These are phyloP conservation scores for Crithidia acanthocephali DNA, from an alignment of 208 protist species.

Conservation along the genomic window DNA sequence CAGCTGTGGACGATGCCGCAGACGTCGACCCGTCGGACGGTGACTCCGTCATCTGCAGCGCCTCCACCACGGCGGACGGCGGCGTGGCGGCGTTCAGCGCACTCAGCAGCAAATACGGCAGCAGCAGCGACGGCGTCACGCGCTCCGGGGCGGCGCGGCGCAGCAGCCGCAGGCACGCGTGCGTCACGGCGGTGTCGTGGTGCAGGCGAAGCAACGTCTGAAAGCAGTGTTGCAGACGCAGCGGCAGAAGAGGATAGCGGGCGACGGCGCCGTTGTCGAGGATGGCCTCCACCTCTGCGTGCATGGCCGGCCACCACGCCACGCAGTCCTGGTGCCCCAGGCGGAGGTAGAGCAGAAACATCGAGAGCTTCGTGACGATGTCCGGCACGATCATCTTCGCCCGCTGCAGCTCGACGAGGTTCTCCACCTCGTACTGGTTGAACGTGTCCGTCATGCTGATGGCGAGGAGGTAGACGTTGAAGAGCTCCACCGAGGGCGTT, in stretches of 20 bases:
- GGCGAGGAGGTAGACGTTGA: constrained; percentile 88
- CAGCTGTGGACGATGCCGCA: background rate
- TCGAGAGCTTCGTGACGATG: constrained; percentile 77
- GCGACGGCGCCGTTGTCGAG: constrained; percentile 25
- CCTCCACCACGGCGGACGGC: constrained; percentile 57
- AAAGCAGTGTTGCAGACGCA: constrained; percentile 85
- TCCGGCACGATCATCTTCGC: constrained; percentile 55
- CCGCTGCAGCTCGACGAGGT: constrained; percentile 77
- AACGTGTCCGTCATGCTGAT: constrained; percentile 89
- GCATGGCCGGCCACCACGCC: constrained; percentile 70
- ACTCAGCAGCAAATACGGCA: constrained; percentile 82
- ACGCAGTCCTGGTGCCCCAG: constrained; percentile 61
- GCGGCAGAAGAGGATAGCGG: constrained; percentile 63
- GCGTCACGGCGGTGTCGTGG: constrained; percentile 58
- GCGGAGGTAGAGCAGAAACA: constrained; percentile 87
- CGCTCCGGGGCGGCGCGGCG: constrained; percentile 38
- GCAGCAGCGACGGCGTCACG: constrained; percentile 53
- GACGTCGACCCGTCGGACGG: background rate
- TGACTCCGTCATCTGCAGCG: constrained; percentile 45
- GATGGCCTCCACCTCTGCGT: constrained; percentile 48
- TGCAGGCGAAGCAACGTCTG: constrained; percentile 82
- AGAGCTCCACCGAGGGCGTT: constrained; percentile 71
- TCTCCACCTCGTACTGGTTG: constrained; percentile 88
- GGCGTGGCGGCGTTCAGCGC: constrained; percentile 63
- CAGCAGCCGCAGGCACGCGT: constrained; percentile 74